Conservation (phyloP, 1,139 yeast genomes). For the Pichia sp. region DNA sequence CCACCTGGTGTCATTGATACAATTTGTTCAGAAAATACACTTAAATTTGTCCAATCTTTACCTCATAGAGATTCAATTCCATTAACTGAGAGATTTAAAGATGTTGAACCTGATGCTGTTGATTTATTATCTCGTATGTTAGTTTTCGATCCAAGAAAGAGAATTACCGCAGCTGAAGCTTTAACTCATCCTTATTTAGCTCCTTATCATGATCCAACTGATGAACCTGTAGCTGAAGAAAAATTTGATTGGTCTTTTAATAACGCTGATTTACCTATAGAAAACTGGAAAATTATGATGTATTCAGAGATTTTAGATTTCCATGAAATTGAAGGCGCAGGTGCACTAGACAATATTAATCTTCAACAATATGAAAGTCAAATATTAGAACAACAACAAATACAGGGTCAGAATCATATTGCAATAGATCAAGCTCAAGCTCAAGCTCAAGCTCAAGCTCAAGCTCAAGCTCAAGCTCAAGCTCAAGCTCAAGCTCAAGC, state of each 20-base stretch:
- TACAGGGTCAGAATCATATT: conserved; percentile 19
- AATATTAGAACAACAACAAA: conserved; percentile 26
- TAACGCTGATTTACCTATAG: conserved; percentile 96
- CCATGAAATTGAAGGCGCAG: conserved; percentile 61
- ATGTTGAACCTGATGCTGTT: conserved; percentile 87
- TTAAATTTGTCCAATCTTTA: conserved; percentile 86
- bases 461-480: conserved; percentile 3
- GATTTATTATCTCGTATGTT: conserved; percentile 86
- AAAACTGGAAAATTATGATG: conserved; percentile 99
- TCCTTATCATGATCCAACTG: conserved; percentile 97
- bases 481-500: conserved; percentile 6
- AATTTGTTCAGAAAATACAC: conserved; percentile 90
- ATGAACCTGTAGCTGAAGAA: conserved; percentile 90
- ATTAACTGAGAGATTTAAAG: conserved; percentile 72
- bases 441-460: conserved; percentile 10
- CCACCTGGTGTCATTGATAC: conserved; percentile 95
- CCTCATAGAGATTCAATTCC: conserved; percentile 93
- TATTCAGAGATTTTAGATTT: conserved; percentile 93
- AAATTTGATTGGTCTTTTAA: conserved; percentile 98
- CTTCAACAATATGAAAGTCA: conserved; percentile 24
- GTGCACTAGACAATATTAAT: conserved; percentile 21
- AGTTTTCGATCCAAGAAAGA: conserved; percentile 60
- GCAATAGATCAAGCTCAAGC: conserved; percentile 15
- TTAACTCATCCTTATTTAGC: conserved; percentile 87
- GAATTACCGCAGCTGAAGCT: conserved; percentile 90